Evolutionary conservation across 1,284 basidiomycete genomes (phyloP).

Genomic region (Xerocomus minutiporus): DNA sequence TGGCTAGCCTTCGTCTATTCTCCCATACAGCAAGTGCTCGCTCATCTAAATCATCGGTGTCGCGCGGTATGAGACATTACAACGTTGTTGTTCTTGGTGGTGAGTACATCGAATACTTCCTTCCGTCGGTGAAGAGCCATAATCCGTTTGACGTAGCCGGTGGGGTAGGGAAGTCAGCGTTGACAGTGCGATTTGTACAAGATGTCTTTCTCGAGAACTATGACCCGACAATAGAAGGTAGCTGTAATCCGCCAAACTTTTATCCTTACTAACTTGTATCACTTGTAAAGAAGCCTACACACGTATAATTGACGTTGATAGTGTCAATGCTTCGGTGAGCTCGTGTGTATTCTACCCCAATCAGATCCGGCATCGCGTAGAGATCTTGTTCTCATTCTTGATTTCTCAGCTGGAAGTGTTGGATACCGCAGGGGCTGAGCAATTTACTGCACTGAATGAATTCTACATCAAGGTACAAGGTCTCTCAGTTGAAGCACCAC

Average conservation of each 20-base stretch:
- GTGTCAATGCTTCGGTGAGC: slow-evolving; percentile 51
- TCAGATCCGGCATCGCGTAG: slow-evolving; percentile 10
- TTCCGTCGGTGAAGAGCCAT: slow-evolving; percentile 6
- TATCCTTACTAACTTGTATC: slow-evolving; percentile 3
- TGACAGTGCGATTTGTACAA: slow-evolving; percentile 70
- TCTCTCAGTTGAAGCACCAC: not conserved
- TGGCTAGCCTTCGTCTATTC: slow-evolving; percentile 12
- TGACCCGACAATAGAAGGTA: slow-evolving; percentile 82
- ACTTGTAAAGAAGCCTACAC: slow-evolving; percentile 41
- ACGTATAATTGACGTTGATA: slow-evolving; percentile 57
- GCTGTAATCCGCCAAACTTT: not conserved
- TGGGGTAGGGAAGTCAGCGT: slow-evolving; percentile 80
- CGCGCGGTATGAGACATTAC: slow-evolving; percentile 54
- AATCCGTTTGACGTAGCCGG: slow-evolving; percentile 48
- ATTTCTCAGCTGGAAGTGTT: slow-evolving; percentile 69
- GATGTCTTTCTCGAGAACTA: slow-evolving; percentile 73
- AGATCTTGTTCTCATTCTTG: slow-evolving; percentile 12
- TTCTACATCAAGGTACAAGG: slow-evolving; percentile 65
- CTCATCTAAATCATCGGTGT: slow-evolving; percentile 7
- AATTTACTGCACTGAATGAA: slow-evolving; percentile 76
- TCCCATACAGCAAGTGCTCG: slow-evolving; percentile 3
- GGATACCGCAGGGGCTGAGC: slow-evolving; percentile 89
- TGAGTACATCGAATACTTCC: slow-evolving; percentile 31
- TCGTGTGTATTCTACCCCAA: slow-evolving; percentile 20
- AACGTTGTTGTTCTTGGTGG: slow-evolving; percentile 77